Base-by-base conservation (phyloP, 2,329 filamentous ascomycete genomes). In the Thermothelomyces thermophilus region DNA sequence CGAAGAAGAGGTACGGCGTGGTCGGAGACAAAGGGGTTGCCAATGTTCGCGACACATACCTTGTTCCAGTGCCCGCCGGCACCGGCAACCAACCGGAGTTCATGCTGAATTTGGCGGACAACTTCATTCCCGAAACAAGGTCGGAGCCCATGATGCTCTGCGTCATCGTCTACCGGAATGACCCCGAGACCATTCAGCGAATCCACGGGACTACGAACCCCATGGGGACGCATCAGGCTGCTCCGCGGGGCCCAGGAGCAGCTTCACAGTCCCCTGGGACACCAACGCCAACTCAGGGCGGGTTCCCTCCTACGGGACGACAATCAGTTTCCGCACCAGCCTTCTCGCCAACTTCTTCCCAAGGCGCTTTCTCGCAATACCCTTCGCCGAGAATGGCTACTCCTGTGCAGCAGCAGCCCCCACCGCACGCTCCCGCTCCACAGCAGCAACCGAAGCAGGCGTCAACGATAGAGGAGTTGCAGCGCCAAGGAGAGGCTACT, bases 31-130 rank as follows among this genome's bases (percentile, higher is more conserved):
- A 87, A 65, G 78, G 79, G 1, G 70, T 83, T 26, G 78, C 82
- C 17, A 84, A 89, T 53, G 86, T 96, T 42, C 84, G 90, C 52
- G 91, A 97, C 63, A 87, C 90, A 1, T 97, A 97, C 65, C 78
- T 97, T 28, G 84, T 96, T 9, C 91, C 93, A 0, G 80, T 97
- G 4, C 80, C 89, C 28, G 77, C 83, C 5, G 89, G 87, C 22
- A 75, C 80, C 22, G 75, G 73, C 30, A 79, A 78, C 43, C 79
- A 91, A 37, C 91, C 93, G 0, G 87, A 90, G 54, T 95, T 96
- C 60, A 82, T 96, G 66, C 80, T 89, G 53, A 86, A 95, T 62
- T 77, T 97, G n/a, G 84, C 88, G 55, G 86, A 91, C 59, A 90
- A 90, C 64, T 80, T 80, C 26, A 79, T 96, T 28, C 87, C 90